Evolutionary conservation across 306 rosid genomes (phyloP), one percentile per base, ranked within the genome.

Genomic region (Casuarina equisetifolia): DNA sequence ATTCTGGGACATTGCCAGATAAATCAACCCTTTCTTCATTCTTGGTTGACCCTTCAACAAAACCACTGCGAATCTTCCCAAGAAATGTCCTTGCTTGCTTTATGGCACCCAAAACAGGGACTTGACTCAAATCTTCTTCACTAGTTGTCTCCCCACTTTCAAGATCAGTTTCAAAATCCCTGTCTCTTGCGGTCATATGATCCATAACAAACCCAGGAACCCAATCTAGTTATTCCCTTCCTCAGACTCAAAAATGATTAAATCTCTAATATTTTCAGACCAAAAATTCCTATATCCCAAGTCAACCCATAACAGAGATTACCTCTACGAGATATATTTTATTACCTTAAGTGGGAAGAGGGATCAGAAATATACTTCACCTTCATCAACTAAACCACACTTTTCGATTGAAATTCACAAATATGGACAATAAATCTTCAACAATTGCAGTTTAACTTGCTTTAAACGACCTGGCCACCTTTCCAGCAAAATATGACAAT

Each of bases 101-200:
- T 81, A 82, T 79, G 42, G 74, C 62, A 78, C 83, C 67, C 4
- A 76, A 78, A 67, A 59, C 49, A 81, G 86, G 73, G 45, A 49
- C 78, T 55, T 82, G 78, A 74, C 78, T 78, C 15, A 83, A 84
- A 79, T 85, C 86, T 54, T 89, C 91, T 71, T 85, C 85, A 51
- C 46, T 80, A 64, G 61, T 52, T 51, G 32, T 75, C 51, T 81
- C 76, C 59, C 92, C 96, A 82, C 84, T 83, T 85, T 92, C 97
- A 54, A 92, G 85, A 87, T 92, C 96, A 78, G 87, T 80, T 81
- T 89, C 90, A 85, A 44, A 59, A 70, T 82, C 88, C 49, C 61
- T 83, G 70, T 82, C 85, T 69, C 78, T 81, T 38, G 69, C 45
- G 59, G 50, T 59, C 62, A 6, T 74, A 38, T 81, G 87, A 76